Evolutionary conservation across 805 yeast genomes (phyloP).

Genomic region (Starmerella lactis-condensi): DNA sequence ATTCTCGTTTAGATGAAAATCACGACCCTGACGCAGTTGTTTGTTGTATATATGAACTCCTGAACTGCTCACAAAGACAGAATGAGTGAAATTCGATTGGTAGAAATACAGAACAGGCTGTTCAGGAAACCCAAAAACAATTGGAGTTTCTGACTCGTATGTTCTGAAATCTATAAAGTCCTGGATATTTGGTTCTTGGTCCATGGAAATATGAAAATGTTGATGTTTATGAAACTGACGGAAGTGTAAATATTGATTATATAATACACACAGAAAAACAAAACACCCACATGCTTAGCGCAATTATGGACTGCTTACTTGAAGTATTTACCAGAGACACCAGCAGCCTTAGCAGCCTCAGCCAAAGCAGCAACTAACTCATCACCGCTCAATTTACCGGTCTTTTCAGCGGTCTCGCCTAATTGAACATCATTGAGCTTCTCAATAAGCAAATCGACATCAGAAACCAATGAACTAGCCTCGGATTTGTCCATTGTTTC

Average conservation of each 20-base stretch:
- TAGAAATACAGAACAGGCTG: constrained; percentile 18
- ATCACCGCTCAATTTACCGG: constrained; percentile 39
- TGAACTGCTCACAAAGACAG: constrained; percentile 17
- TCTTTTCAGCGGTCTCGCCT: constrained; percentile 51
- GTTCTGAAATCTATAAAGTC: constrained; percentile 18
- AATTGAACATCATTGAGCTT: constrained; percentile 63
- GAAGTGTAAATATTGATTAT: neutral
- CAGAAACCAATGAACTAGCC: constrained; percentile 29
- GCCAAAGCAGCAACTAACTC: constrained; percentile 29
- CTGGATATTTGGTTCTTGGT: constrained; percentile 10
- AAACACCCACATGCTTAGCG: too few relatives aligned
- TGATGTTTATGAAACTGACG: neutral
- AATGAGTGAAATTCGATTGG: constrained; percentile 1
- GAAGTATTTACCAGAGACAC: constrained; percentile 19
- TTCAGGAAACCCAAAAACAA: constrained; percentile 21
- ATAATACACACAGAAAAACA: too few relatives aligned
- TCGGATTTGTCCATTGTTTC: constrained; percentile 46
- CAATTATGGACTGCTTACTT: constrained; percentile 9
- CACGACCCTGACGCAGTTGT: too few relatives aligned
- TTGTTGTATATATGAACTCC: constrained; percentile 10
- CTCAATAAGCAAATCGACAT: constrained; percentile 62
- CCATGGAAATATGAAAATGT: neutral
- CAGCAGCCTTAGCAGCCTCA: constrained; percentile 13
- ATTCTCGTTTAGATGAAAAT: too few relatives aligned
- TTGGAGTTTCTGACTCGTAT: constrained; percentile 22